Base-by-base conservation (phyloP, 169 alveolate species). In the Plasmodium adleri region DNA sequence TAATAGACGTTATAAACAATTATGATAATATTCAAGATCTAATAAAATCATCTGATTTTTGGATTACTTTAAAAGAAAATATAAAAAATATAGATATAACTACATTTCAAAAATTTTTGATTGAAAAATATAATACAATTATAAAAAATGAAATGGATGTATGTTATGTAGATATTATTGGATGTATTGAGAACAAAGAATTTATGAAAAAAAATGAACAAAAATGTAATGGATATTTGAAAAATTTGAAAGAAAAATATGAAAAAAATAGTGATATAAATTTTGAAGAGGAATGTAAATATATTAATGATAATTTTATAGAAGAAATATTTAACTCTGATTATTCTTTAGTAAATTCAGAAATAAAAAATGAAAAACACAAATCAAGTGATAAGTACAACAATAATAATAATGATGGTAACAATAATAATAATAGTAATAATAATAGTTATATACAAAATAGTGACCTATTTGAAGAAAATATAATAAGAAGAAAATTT, bases 271-370 rank as follows among this genome's bases (percentile, higher is more conserved):
- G 28, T 13, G 56, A 17, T 4, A 15, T 80, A 2, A 73, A 80
- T 68, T 15, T 80, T 22, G 90, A 80, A 45, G n/a, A 80, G 32
- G 90, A 80, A 13, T 80, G 90, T 49, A 80, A 72, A 9, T 13
- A 68, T 47, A 80, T 80, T 17, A 80, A 80, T 43, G 90, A 80
- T 10, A 66, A 80, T 10, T 43, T 80, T 7, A 22, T 80, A 0
- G 4, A 7, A 13, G 49, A 67, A 13, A 80, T 80, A 20, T 80
- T 80, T 7, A 39, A 68, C 1, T 13, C 49, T 7, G 90, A 68
- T 1, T 66, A 68, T 67, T 43, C 50, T 52, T 13, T 9, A 15
- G 12, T 4, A 67, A 5, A 47, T 56, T 12, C 15, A 63, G 8
- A 24, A 4, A 43, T 13, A 13, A 43, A 17, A 63, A 24, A 63